Evolutionary conservation across 805 yeast species (phyloP), one percentile per base, ranked within the genome.

Genomic region (Hanseniaspora lachancei): DNA sequence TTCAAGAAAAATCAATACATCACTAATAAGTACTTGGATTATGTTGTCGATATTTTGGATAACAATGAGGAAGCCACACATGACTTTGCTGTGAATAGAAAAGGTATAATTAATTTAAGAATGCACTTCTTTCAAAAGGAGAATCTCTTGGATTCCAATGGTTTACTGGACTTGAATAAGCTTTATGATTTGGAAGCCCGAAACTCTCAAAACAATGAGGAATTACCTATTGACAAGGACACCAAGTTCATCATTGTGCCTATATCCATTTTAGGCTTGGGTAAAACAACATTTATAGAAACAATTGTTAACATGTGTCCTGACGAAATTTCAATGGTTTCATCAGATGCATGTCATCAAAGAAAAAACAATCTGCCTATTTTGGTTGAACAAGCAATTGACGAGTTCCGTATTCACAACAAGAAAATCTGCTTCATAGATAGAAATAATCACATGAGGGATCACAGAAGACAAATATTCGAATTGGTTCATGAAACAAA

Each of bases 261-360:
- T 0, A 79, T 89, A 3, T 89, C 97, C 0, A 88, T 95, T 0
- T 78, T 91, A 53, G 97, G 97, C 0, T 87, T 96, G 68, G 98
- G 98, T 8, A 93, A 93, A 65, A 89, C 97, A 0, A 88, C 97
- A 0, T 77, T 86, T 0, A 79, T 86, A 6, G 65, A 78, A 38
- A 81, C 89, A 0, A 70, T 93, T 42, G 59, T 63, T 0, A 63
- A 73, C 10, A 66, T 89, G 10, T 81, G 72, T 55, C 81, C 82
- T 0, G 60, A 64, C 1, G 64, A 70, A 0, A 84, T 95, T 12
- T n/a, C 48, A 16, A 83, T 82, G 77, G 0, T 85, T 82, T 61
- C 73, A 86, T 12, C 96, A 88, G 66, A 93, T 88, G 68, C 97
- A 91, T 68, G 79, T 86, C 60, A 72, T 86, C 24, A 73, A 73